These are phyloP conservation scores for Chlamydomonas sphaeroides DNA, from an alignment of 139 green algal genomes.

Conservation along the genomic window DNA sequence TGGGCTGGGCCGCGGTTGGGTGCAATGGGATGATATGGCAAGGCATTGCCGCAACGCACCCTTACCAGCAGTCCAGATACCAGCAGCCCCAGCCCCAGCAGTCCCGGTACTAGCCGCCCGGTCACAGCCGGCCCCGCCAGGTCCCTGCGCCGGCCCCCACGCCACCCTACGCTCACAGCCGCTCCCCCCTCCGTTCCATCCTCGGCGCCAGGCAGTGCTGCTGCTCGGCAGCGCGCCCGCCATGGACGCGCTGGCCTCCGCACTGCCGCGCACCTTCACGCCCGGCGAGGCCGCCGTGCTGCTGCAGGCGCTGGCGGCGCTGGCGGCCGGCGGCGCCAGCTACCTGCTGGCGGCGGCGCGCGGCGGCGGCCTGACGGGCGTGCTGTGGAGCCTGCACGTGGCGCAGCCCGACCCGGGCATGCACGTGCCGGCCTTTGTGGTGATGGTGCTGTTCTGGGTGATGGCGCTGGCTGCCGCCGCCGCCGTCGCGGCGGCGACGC, in stretches of 20 bases:
- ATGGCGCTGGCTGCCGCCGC: slow-evolving; percentile 10
- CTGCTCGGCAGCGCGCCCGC: slow-evolving; percentile 3
- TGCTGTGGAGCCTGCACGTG: slow-evolving; percentile 36
- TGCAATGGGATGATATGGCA: too few species aligned
- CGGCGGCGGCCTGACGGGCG: slow-evolving; percentile 30
- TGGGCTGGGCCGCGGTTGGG: too few species aligned
- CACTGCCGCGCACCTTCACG: slow-evolving; percentile 57
- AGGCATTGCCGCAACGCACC: too few species aligned
- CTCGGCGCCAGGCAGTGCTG: neutral
- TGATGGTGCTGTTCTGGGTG: slow-evolving; percentile 44
- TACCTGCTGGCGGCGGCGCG: slow-evolving; percentile 43
- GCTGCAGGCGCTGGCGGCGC: slow-evolving; percentile 43
- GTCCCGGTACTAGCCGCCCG: too few species aligned
- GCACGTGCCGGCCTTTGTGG: slow-evolving; percentile 27
- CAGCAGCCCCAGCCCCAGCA: too few species aligned
- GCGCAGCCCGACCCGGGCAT: slow-evolving; percentile 37
- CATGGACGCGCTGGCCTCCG: slow-evolving; percentile 41
- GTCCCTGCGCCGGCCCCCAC: too few species aligned
- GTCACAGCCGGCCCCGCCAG: too few species aligned
- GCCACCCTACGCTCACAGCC: too few species aligned
- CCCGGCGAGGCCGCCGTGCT: slow-evolving; percentile 60
- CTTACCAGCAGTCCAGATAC: too few species aligned
- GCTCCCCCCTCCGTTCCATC: too few species aligned
- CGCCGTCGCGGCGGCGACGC: neutral
- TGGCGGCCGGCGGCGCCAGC: slow-evolving; percentile 6